Evolutionary conservation across 805 yeast genomes (phyloP), one percentile per base, ranked within the genome.

Genomic region (Clavispora fructus): DNA sequence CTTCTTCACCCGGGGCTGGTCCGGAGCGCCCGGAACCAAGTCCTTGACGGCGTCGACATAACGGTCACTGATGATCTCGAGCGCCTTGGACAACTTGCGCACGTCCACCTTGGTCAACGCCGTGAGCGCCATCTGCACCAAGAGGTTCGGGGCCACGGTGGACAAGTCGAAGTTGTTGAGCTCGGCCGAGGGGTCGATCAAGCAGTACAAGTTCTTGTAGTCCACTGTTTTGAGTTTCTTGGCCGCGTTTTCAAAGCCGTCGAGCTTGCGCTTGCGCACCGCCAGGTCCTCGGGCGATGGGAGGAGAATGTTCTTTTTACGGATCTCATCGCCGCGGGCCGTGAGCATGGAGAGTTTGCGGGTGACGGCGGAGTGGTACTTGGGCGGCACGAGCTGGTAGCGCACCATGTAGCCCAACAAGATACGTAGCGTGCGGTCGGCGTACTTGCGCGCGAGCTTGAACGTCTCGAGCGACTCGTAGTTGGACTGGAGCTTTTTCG

Each of bases 111-210:
- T 75, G 14, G 74, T 68, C 46, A 94, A 69, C 0, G 96, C 89
- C 1, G 79, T 77, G 46, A 79, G 68, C 13, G 84, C 87, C 75
- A 84, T 83, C 39, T 78, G 75, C 19, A 75, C 75, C 46, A 90
- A 75, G 1, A 85, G 71, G 42, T 80, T 79, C 19, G 76, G 77
- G 6, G 94, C 85, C 7, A 94, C 68, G 9, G 78, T 68, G 2
- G 87, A 73, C 45, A 88, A 78, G 61, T 92, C 92, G 59, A 88
- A 85, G 33, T 75, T 74, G 29, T 80, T 75, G 47, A 87, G 67
- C 42, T 83, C 82, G 57, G 83, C 81, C 35, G 69, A 65, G 29
- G 80, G 68, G 35, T 78, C 81, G 12, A 85, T 82, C 48, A 92
- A 73, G 26, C 83, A 78, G 61, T 79, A 94, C 37, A 91, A 67